Evolutionary conservation across 2,329 filamentous ascomycete genomes (phyloP).

Genomic region (Zymoseptoria tritici): DNA sequence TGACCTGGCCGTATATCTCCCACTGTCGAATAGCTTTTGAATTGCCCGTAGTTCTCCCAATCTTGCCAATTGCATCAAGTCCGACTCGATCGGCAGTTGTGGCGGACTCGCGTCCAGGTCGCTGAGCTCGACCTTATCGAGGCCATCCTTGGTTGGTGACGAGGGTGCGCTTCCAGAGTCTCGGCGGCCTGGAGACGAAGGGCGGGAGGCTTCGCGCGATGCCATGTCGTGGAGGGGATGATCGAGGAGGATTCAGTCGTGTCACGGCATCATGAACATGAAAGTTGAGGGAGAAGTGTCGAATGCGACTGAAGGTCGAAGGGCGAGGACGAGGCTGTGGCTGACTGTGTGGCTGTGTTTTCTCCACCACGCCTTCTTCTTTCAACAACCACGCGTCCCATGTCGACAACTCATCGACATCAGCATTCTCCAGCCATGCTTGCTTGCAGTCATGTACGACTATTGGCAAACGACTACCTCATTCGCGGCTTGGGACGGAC

Average conservation of each 20-base stretch:
- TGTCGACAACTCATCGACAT: not conserved
- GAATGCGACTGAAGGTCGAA: not conserved
- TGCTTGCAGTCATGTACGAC: no score
- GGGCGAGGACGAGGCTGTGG: not conserved
- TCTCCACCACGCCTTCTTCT: not conserved
- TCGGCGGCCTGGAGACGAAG: conserved; percentile 1
- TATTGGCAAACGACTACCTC: no score
- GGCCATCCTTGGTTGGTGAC: conserved; percentile 25
- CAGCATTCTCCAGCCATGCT: no score
- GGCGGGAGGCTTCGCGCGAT: not conserved
- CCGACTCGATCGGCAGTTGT: conserved; percentile 54
- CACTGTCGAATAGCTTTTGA: conserved; percentile 79
- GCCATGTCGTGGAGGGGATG: not conserved
- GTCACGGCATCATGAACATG: not conserved
- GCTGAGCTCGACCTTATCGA: conserved; percentile 31
- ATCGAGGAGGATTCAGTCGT: not conserved
- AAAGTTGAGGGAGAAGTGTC: not conserved
- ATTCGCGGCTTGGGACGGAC: no score
- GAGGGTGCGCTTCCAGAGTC: conserved; percentile 17
- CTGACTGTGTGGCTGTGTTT: not conserved
- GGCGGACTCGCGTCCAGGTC: conserved; percentile 29
- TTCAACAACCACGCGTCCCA: no score
- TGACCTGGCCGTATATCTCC: conserved; percentile 74
- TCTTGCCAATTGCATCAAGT: conserved; percentile 93
- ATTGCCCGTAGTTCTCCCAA: conserved; percentile 80